These are phyloP conservation scores for Globisporangium splendens DNA, from an alignment of 352 stramenopile genomes.

Conservation along the genomic window DNA sequence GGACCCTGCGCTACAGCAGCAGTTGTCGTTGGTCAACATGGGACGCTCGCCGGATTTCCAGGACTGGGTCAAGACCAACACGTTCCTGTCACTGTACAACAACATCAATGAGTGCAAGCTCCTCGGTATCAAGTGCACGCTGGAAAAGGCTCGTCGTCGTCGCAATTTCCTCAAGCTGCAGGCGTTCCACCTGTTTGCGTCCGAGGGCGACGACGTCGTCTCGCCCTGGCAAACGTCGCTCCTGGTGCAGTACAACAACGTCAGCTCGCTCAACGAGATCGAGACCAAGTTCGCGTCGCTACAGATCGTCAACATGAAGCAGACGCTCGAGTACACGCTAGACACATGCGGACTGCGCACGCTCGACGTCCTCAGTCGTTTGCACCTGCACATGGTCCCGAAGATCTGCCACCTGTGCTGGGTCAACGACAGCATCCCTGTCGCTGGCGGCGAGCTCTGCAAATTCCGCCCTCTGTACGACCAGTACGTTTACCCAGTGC, in stretches of 20 bases:
- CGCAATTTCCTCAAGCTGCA: slow-evolving; percentile 14
- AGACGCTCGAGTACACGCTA: slow-evolving; percentile 20
- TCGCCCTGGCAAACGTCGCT: slow-evolving; percentile 18
- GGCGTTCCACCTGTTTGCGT: slow-evolving; percentile 25
- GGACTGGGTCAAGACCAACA: slow-evolving; percentile 1
- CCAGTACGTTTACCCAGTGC: slow-evolving; percentile 15
- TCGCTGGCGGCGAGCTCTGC: slow-evolving; percentile 10
- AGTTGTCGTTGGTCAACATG: slow-evolving; percentile 17
- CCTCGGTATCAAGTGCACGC: neutral
- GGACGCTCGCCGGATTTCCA: slow-evolving; percentile 3
- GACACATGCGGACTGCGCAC: slow-evolving; percentile 25
- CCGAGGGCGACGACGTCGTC: slow-evolving; percentile 14
- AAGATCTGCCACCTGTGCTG: slow-evolving; percentile 21
- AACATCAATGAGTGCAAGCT: slow-evolving; percentile 3
- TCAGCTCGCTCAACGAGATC: slow-evolving; percentile 7
- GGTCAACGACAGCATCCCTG: slow-evolving; percentile 14
- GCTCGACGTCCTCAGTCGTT: slow-evolving; percentile 13
- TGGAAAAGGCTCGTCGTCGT: neutral
- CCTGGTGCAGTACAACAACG: slow-evolving; percentile 17
- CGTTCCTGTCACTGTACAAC: slow-evolving; percentile 7
- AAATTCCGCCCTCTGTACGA: slow-evolving; percentile 15
- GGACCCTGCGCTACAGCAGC: slow-evolving; percentile 4
- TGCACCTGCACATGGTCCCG: slow-evolving; percentile 7
- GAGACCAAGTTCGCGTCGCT: slow-evolving; percentile 12
- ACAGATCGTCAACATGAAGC: slow-evolving; percentile 8